A percentile compares a stretch with the other conserved stretches of the same genome.
phyloP scores from a whole-genome alignment of 1,284 basidiomycete genomes.

The Fomes fomentarius region DNA sequence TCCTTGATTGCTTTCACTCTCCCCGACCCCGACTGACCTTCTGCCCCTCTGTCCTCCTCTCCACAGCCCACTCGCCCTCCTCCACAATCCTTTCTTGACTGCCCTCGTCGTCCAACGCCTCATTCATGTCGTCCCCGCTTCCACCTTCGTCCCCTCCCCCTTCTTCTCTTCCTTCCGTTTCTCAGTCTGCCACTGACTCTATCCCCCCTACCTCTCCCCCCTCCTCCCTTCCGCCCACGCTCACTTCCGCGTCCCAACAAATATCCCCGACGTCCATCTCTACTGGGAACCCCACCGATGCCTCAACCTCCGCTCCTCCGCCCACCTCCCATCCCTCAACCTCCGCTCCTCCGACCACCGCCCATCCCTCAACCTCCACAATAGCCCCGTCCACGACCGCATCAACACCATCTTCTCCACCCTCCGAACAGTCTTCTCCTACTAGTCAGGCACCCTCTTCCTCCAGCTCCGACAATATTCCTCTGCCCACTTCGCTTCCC shows the following conservation, averaged over 20 bases:
- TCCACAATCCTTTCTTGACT: too few relatives aligned
- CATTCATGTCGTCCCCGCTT: constrained; percentile 11
- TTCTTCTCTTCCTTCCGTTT: constrained; percentile 13
- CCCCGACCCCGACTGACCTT: background rate
- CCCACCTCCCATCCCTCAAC: background rate
- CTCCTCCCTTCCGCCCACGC: background rate
- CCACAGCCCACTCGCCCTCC: too few relatives aligned
- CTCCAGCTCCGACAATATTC: background rate
- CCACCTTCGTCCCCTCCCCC: constrained; percentile 7
- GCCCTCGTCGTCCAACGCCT: background rate
- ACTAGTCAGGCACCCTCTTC: background rate
- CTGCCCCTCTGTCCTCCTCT: too few relatives aligned
- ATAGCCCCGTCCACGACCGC: too few relatives aligned
- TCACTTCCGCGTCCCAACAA: constrained; percentile 6
- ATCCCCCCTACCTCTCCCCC: constrained; percentile 1
- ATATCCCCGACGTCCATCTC: constrained; percentile 10
- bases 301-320: background rate
- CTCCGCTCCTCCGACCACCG: background rate
- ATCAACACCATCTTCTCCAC: constrained; percentile 1
- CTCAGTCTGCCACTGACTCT: constrained; percentile 19
- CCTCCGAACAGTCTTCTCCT: background rate
- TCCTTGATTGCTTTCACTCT: background rate
- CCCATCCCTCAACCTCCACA: background rate
- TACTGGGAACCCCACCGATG: background rate
- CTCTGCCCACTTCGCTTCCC: background rate